A percentile compares a stretch with the other conserved stretches of the same genome.
phyloP scores from a whole-genome alignment of 257 asterid species.

The Agastache rugosa region DNA sequence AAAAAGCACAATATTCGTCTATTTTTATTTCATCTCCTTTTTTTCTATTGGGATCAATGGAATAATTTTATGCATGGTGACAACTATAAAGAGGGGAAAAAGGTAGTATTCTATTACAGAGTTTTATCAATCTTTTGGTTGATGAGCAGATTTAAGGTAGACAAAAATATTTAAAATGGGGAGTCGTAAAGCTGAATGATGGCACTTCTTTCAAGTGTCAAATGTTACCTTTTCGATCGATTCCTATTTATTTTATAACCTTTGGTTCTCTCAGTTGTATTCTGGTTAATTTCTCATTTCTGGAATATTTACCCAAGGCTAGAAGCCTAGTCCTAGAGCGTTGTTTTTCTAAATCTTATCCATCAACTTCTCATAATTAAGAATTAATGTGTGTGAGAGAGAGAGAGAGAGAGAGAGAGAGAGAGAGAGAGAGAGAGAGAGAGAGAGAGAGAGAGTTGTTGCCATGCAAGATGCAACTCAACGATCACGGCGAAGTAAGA shows the following conservation, averaged over 20 bases:
- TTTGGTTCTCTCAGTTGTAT: neutral
- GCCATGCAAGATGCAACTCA: no score
- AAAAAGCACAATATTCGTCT: conserved; percentile 28
- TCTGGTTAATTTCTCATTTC: neutral
- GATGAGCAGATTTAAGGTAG: neutral
- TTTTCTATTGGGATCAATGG: conserved; percentile 16
- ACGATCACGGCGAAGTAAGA: no score
- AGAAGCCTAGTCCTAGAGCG: no score
- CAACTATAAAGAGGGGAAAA: conserved; percentile 48
- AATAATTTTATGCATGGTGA: conserved; percentile 38
- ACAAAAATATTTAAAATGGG: neutral
- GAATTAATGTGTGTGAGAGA: no score
- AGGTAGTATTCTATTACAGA: conserved; percentile 41
- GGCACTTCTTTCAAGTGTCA: conserved; percentile 32
- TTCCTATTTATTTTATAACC: neutral
- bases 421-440: no score
- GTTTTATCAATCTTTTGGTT: neutral
- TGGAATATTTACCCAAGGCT: neutral
- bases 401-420: no score
- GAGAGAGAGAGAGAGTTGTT: no score
- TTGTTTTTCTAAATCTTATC: neutral
- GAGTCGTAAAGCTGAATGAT: conserved; percentile 28
- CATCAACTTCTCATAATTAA: no score
- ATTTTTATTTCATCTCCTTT: conserved; percentile 4
- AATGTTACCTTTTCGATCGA: conserved; percentile 7